Conservation (phyloP, 257 asterid genomes). For the Schizonepeta tenuifolia region DNA sequence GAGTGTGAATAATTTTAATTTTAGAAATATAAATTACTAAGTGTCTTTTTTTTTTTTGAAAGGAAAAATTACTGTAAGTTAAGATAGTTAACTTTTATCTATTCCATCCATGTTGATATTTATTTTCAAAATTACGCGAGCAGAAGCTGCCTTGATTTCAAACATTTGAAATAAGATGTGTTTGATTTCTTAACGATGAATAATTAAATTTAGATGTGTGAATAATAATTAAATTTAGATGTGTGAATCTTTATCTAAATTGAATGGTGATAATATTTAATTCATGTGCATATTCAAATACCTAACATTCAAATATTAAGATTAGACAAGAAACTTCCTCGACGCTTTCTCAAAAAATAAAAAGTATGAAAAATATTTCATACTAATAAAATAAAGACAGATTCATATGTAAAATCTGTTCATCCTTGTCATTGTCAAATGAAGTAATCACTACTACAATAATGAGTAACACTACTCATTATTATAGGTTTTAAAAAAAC, state of each 20-base stretch:
- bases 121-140: too few species aligned
- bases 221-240: not conserved
- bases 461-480: not conserved
- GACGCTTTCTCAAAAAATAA: too few species aligned
- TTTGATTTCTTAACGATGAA: too few species aligned
- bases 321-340: not conserved
- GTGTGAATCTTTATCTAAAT: not conserved
- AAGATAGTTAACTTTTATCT: too few species aligned
- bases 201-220: not conserved
- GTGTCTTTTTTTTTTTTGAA: too few species aligned
- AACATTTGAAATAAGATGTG: too few species aligned
- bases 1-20: not conserved
- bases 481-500: too few species aligned
- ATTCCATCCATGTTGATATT: too few species aligned
- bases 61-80: too few species aligned
- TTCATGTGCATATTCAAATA: not conserved
- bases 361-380: not conserved
- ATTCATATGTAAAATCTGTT: not conserved
- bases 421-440: not conserved
- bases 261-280: not conserved
- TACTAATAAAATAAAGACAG: not conserved
- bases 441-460: too few species aligned
- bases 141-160: too few species aligned
- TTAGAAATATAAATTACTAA: too few species aligned
- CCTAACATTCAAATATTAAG: not conserved